Percentiles rank a stretch among this genome's conserved stretches.
phyloP scores from a whole-genome alignment of 306 rosid species.

The Vigna unguiculata region DNA sequence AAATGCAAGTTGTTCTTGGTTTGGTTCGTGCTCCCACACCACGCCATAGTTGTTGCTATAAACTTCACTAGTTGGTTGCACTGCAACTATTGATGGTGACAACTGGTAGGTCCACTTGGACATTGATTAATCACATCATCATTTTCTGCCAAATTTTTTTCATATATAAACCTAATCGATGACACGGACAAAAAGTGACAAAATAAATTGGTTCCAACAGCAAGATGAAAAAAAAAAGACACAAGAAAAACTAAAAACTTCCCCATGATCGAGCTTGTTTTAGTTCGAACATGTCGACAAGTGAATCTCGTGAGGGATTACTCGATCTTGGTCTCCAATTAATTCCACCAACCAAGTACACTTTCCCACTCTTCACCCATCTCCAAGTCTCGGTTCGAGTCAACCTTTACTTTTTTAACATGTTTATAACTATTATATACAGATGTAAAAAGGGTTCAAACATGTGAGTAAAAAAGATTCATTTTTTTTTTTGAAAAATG shows the following conservation, averaged over 20 bases:
- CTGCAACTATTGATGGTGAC: background rate
- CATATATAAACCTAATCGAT: background rate
- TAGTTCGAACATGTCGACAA: background rate
- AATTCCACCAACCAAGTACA: background rate
- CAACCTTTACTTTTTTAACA: background rate
- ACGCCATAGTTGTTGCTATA: background rate
- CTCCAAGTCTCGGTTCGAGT: background rate
- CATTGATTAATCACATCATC: background rate
- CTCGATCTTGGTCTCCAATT: background rate
- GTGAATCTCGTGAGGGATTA: background rate
- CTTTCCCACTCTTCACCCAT: background rate
- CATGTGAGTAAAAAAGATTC: no score
- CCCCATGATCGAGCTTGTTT: background rate
- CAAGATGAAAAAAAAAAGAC: background rate
- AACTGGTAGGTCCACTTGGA: background rate
- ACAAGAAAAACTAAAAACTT: background rate
- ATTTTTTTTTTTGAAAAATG: no score
- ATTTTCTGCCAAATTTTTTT: background rate
- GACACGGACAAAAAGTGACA: background rate
- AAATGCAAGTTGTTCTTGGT: constrained; percentile 7
- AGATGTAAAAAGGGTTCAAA: no score
- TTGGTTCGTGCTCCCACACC: constrained; percentile 12
- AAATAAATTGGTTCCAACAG: background rate
- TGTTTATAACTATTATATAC: no score
- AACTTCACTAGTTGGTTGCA: background rate